A percentile compares a stretch with the other conserved stretches of the same genome.
Conservation (phyloP, 164 flowering plant genomes). For the Vitis labrusca region DNA sequence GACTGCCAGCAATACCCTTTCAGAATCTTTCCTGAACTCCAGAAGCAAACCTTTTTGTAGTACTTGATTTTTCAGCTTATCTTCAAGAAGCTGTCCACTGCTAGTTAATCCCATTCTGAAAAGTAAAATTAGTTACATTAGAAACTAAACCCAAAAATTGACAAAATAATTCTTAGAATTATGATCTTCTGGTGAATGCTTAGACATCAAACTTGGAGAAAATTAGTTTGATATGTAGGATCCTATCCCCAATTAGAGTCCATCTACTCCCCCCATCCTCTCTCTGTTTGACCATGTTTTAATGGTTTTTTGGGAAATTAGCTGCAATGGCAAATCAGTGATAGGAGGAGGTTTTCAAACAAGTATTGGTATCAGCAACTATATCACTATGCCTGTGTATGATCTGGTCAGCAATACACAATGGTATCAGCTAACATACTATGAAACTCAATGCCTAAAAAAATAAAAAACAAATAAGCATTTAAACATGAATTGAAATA, state of each 20-base stretch:
- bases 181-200: not conserved
- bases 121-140: not conserved
- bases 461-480: too few species aligned
- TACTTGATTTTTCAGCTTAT: constrained; percentile 50
- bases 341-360: too few species aligned
- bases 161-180: not conserved
- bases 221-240: too few species aligned
- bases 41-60: constrained; percentile 63
- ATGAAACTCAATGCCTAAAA: too few species aligned
- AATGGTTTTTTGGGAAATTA: too few species aligned
- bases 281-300: not conserved
- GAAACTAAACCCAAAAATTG: not conserved
- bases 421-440: too few species aligned
- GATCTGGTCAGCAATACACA: too few species aligned
- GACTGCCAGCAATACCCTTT: constrained; percentile 78
- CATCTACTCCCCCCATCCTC: not conserved
- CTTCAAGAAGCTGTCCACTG: constrained; percentile 48
- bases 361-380: too few species aligned
- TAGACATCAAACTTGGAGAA: not conserved
- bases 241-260: too few species aligned
- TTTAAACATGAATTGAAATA: too few species aligned
- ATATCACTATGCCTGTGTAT: too few species aligned
- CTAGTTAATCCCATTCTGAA: constrained; percentile 46
- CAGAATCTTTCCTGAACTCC: constrained; percentile 87
- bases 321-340: too few species aligned